Percentiles rank a stretch among this genome's conserved stretches.
phyloP scores from a whole-genome alignment of 768 basidiomycete species.

The Hysterangium stoloniferum region DNA sequence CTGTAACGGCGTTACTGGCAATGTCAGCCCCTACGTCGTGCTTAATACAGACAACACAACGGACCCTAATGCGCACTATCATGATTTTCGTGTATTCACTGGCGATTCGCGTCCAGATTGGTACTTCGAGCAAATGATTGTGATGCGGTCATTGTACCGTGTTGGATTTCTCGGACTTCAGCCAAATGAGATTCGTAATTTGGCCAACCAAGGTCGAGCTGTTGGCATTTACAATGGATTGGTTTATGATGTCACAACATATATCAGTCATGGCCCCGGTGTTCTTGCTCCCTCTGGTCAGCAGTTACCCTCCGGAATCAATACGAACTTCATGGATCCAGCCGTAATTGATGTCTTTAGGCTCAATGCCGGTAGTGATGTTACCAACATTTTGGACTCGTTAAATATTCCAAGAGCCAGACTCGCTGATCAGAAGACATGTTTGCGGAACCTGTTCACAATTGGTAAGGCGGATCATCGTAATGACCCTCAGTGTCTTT shows the following conservation, averaged over 20 bases:
- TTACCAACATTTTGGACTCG: constrained; percentile 65
- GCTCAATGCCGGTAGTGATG: constrained; percentile 63
- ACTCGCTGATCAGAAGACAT: constrained; percentile 70
- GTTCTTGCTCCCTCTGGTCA: constrained; percentile 41
- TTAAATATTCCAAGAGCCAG: constrained; percentile 53
- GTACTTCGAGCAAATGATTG: constrained; percentile 94
- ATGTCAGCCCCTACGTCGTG: constrained; percentile 76
- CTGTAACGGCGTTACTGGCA: constrained; percentile 78
- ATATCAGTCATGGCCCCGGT: constrained; percentile 64
- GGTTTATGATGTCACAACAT: constrained; percentile 82
- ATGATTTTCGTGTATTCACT: constrained; percentile 88
- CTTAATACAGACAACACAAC: constrained; percentile 63
- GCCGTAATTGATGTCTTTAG: constrained; percentile 69
- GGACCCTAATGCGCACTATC: constrained; percentile 73
- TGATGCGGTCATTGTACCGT: constrained; percentile 84
- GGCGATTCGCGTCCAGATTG: constrained; percentile 94
- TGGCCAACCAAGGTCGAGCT: constrained; percentile 53
- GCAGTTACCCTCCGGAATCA: constrained; percentile 32
- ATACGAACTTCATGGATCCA: constrained; percentile 66
- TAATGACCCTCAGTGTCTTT: constrained; percentile 84
- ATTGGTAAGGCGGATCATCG: constrained; percentile 91
- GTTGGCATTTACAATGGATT: constrained; percentile 83
- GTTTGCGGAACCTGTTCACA: constrained; percentile 88
- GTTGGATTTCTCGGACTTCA: constrained; percentile 86
- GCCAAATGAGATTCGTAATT: constrained; percentile 60